Evolutionary conservation across 1,139 yeast genomes (phyloP), one percentile per base, ranked within the genome.

Genomic region (Meyerozyma smithsonii): DNA sequence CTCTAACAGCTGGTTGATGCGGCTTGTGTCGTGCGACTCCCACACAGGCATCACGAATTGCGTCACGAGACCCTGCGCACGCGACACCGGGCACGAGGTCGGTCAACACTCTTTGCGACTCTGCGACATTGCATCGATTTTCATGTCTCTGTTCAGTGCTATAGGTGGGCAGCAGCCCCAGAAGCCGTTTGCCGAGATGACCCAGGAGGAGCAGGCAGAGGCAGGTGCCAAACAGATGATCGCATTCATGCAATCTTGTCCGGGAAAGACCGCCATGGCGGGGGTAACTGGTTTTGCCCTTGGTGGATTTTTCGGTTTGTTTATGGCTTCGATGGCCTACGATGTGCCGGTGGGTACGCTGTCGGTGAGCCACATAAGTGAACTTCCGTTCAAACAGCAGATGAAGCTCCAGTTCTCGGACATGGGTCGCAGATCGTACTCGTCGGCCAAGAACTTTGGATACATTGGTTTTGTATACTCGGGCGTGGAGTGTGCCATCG

Each of bases 221-320:
- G 81, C 79, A 43, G 96, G 96, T 11, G 97, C 97, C n/a, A 69
- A 71, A 53, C 81, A 79, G 58, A 84, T 90, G 83, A 77, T 88
- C 58, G 78, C 73, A 40, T 77, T 84, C 62, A 87, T 89, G 90
- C 83, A 84, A 48, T 86, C 96, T 14, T 92, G 98, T 66, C 97
- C 97, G 0, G 97, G 97, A 17, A 92, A 92, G 61, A 79, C 96
- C 0, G 81, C 74, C 28, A 81, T 90, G 72, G 86, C 96, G 14
- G 97, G 97, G 45, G 97, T 83, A 16, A 82, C 95, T 14, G 98
- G 98, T 35, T 92, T 89, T 64, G 92, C 84, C 30, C 77, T 92
- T 36, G 98, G 98, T 65, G 98, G 97, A 48, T 86, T 90, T 46
- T 89, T 92, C 60, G 97, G 98, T 46, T 69, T 92, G 39, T 90